A percentile compares a stretch with the other conserved stretches of the same genome.
phyloP scores from a whole-genome alignment of 1,139 yeast species.

The Pichia sp. region DNA sequence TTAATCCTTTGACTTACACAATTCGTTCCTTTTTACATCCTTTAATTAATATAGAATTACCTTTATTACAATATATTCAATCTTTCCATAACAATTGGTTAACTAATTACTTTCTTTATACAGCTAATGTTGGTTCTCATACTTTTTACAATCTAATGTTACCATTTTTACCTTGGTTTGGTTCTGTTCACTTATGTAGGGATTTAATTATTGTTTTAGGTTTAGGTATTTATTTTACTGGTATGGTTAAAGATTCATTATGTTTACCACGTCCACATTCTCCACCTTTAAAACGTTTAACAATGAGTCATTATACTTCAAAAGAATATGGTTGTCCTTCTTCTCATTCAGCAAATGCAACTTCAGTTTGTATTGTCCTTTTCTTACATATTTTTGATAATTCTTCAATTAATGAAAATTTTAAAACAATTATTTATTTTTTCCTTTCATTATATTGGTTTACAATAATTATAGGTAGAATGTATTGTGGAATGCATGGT shows the following conservation, averaged over 20 bases:
- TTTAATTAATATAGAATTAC: conserved; percentile 61
- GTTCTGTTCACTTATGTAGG: conserved; percentile 52
- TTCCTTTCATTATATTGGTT: conserved; percentile 44
- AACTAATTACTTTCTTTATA: conserved; percentile 78
- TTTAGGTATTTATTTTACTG: conserved; percentile 74
- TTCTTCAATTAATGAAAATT: conserved; percentile 34
- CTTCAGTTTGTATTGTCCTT: conserved; percentile 60
- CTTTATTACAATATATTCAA: conserved; percentile 54
- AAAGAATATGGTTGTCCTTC: conserved; percentile 94
- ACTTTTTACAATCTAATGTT: conserved; percentile 86
- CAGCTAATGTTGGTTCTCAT: conserved; percentile 89
- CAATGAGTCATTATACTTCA: conserved; percentile 83
- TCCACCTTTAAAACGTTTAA: conserved; percentile 86
- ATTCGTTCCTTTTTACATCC: conserved; percentile 55
- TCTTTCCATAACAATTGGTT: conserved; percentile 43
- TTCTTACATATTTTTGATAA: conserved; percentile 18
- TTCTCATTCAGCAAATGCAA: conserved; percentile 89
- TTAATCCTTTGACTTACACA: conserved; percentile 55
- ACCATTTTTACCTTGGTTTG: conserved; percentile 85
- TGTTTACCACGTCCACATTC: conserved; percentile 90
- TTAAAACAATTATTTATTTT: conserved; percentile 2
- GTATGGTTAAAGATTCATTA: conserved; percentile 72
- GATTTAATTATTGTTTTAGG: conserved; percentile 76
- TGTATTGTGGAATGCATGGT: conserved; percentile 98
- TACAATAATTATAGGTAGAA: conserved; percentile 69